Base-by-base conservation (phyloP, 164 flowering plant genomes). In the Cinnamomum chago region DNA sequence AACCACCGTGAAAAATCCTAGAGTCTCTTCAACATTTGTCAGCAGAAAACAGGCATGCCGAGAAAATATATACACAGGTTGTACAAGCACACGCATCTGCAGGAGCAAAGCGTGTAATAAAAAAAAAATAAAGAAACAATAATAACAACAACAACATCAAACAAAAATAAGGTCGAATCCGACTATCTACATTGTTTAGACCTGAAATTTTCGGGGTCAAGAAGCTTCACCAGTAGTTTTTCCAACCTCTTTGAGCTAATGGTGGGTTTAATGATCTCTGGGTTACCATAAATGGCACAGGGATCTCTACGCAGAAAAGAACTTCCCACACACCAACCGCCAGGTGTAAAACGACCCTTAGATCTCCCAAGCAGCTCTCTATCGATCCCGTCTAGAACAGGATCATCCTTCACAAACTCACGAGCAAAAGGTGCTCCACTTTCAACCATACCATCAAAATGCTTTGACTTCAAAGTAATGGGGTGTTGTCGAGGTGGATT, bases 371-470 rank as follows among this genome's bases (percentile, higher is more conserved):
- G 70, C 5, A 91, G 81, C 55, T 84, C 86, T 73, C 70, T 60
- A 64, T 91, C 97, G 55, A 91, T 90, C 72, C 76, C 85, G 58
- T 87, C 79, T 20, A 93, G 88, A 60, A 91, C 94, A 0, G 86
- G 90, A 76, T 85, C 88, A 30, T 87, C 82, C 77, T 68, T 79
- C 3, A 79, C 75, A 69, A 91, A 88, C 23, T 75, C 78, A 20
- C 84, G 87, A 30, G 91, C 97, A 79, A 91, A 93, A 3, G 95
- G 93, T 9, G 88, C 89, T 40, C 94, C 94, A 51, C 96, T 93
- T 30, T 76, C 72, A 64, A 90, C 83, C 96, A 93, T 91, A 25
- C 83, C 86, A 5, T 80, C 80, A 30, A 83, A 88, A 78, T 90
- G 84, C 14, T 81, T 76, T 11, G 76, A 47, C 6, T 86, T 83